A percentile compares a stretch with the other conserved stretches of the same genome.
phyloP scores from a whole-genome alignment of 257 asterid species.

The Nicotiana obtusifolia region DNA sequence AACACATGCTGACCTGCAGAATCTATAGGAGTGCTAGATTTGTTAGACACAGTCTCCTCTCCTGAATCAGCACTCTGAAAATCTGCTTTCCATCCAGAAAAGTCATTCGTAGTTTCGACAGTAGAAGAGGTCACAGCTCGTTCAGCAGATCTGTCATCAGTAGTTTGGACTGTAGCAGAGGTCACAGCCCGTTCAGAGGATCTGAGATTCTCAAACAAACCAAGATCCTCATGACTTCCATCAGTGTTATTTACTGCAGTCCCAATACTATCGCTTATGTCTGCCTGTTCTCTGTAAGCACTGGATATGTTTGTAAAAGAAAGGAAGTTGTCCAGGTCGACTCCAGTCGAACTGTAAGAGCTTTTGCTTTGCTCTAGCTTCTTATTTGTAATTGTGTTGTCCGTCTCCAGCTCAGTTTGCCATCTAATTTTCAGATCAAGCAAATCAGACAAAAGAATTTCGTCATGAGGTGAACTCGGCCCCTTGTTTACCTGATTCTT shows the following conservation, averaged over 20 bases:
- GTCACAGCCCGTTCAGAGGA: constrained; percentile 35
- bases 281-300: constrained; percentile 25
- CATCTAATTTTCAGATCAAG: constrained; percentile 51
- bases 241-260: constrained; percentile 26
- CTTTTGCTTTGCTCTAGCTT: constrained; percentile 31
- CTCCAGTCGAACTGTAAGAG: constrained; percentile 37
- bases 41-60: constrained; percentile 23
- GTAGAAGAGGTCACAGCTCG: constrained; percentile 29
- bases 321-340: constrained; percentile 60
- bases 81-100: constrained; percentile 79
- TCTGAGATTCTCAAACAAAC: constrained; percentile 44
- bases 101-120: constrained; percentile 22
- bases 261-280: constrained; percentile 17
- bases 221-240: constrained; percentile 32
- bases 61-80: constrained; percentile 55
- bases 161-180: constrained; percentile 21
- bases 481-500: constrained; percentile 40
- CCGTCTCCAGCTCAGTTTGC: constrained; percentile 42
- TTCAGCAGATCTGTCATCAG: constrained; percentile 31
- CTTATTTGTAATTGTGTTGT: constrained; percentile 25
- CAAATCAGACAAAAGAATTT: constrained; percentile 49
- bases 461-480: constrained; percentile 36
- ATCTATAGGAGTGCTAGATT: constrained; percentile 25
- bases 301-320: constrained; percentile 30
- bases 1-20: constrained; percentile 24